Evolutionary conservation across 2,329 filamentous ascomycete species (phyloP).

Genomic region (Xylariomycetidae sp.): DNA sequence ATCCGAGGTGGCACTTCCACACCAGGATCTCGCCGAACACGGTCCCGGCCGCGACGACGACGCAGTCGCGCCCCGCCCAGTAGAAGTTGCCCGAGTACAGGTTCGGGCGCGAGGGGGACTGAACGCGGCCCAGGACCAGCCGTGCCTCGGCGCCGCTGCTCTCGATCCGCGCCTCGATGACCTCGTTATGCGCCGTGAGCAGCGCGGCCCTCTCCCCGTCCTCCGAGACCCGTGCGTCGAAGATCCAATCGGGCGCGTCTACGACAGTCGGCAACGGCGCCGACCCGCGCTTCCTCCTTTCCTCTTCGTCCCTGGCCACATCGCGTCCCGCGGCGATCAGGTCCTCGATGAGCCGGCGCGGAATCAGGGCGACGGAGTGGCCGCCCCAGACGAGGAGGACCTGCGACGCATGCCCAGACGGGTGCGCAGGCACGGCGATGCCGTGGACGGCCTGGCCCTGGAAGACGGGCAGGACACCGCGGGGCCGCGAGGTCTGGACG

Average conservation of each 20-base stretch:
- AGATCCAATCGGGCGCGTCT: constrained; percentile 69
- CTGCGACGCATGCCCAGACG: constrained; percentile 8
- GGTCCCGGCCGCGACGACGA: constrained; percentile 82
- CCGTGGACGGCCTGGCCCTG: constrained; percentile 69
- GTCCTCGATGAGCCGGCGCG: constrained; percentile 26
- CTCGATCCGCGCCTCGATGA: constrained; percentile 48
- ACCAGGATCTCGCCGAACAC: constrained; percentile 92
- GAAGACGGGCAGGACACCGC: constrained; percentile 52
- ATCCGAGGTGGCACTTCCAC: constrained; percentile 64
- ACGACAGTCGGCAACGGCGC: constrained; percentile 27
- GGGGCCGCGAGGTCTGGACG: constrained; percentile 27
- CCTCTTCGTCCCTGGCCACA: no score
- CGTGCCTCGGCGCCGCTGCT: constrained; percentile 10
- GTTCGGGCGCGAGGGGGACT: constrained; percentile 71
- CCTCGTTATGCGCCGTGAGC: constrained; percentile 83
- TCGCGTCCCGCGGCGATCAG: constrained; percentile 23
- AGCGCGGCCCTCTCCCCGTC: constrained; percentile 49
- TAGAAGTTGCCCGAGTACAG: constrained; percentile 78
- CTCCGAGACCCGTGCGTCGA: constrained; percentile 56
- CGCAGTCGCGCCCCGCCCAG: constrained; percentile 51
- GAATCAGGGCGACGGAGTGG: constrained; percentile 45
- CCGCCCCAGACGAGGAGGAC: constrained; percentile 67
- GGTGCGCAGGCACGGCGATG: constrained; percentile 42
- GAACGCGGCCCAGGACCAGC: constrained; percentile 43
- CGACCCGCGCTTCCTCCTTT: constrained; percentile 9